phyloP scores from a whole-genome alignment of 78 protist species.

The Mantamonas sphyraenae region DNA sequence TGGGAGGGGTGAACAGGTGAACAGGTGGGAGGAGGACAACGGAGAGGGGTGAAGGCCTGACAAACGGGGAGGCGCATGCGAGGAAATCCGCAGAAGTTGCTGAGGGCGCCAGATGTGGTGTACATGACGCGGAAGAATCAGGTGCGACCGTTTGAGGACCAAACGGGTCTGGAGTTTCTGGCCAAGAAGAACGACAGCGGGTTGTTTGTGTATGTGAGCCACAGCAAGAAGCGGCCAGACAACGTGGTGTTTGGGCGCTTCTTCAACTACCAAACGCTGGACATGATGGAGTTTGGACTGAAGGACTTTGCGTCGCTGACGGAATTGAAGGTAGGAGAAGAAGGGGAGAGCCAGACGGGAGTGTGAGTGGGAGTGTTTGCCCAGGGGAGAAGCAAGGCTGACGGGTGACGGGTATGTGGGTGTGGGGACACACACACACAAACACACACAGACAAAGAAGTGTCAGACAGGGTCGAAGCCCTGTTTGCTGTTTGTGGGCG shows the following conservation, averaged over 20 bases:
- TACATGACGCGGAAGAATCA: slow-evolving; percentile 15
- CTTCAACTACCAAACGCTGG: slow-evolving; percentile 68
- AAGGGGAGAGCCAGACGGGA: no score
- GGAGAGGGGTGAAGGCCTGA: no score
- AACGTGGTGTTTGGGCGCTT: slow-evolving; percentile 75
- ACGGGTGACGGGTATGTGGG: background rate
- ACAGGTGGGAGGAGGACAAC: no score
- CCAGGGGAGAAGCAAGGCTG: background rate
- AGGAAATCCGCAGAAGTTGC: background rate
- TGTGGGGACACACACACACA: background rate
- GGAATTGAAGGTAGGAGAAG: slow-evolving; percentile 2
- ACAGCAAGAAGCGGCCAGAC: slow-evolving; percentile 77
- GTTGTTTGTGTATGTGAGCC: slow-evolving; percentile 66
- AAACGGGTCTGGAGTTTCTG: slow-evolving; percentile 31
- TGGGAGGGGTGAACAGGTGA: no score
- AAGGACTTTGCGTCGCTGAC: slow-evolving; percentile 19
- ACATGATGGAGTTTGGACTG: slow-evolving; percentile 83
- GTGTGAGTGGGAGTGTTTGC: background rate
- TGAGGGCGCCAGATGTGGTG: slow-evolving; percentile 17
- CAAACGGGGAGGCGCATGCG: no score
- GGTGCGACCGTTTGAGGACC: slow-evolving; percentile 66
- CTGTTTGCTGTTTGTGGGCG: slow-evolving; percentile 61
- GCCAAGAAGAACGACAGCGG: background rate
- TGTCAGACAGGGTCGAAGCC: slow-evolving; percentile 62
- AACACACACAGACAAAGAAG: background rate